Conservation (phyloP, 2,329 filamentous ascomycete genomes). For the Penicillium sp. region DNA sequence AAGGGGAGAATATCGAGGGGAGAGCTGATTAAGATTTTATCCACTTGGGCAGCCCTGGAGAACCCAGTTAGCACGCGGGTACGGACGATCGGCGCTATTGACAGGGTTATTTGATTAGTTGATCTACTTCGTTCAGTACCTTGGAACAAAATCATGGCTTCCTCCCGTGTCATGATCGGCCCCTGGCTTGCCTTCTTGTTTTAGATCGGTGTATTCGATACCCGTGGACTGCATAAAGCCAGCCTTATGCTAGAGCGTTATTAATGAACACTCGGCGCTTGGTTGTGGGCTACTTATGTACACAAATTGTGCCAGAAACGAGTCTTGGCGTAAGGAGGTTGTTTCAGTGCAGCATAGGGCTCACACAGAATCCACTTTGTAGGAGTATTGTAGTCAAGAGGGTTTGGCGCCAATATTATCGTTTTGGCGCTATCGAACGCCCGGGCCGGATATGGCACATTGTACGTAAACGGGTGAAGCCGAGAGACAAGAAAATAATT, state of each 20-base stretch:
- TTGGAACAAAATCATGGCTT: background rate
- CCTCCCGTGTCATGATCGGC: background rate
- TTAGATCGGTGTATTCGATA: background rate
- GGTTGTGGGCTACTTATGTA: background rate
- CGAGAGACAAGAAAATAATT: background rate
- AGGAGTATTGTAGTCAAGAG: too few species aligned
- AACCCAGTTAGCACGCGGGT: background rate
- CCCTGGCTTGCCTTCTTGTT: background rate
- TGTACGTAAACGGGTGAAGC: background rate
- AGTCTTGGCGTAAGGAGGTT: background rate
- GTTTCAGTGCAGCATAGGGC: background rate
- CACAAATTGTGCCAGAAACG: background rate
- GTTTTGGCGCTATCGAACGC: background rate
- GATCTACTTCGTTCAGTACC: background rate
- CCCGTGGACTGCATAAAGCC: background rate
- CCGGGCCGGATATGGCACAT: background rate
- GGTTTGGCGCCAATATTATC: background rate
- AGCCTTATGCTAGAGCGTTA: background rate
- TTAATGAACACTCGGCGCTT: background rate
- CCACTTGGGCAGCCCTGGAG: background rate
- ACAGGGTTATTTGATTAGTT: slow-evolving; percentile 8
- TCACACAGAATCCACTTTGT: too few species aligned
- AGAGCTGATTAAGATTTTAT: slow-evolving; percentile 6
- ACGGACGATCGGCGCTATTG: slow-evolving; percentile 20
- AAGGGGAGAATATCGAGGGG: background rate